Conservation (phyloP, 2,329 filamentous ascomycete species). For the Phyllachora maydis region DNA sequence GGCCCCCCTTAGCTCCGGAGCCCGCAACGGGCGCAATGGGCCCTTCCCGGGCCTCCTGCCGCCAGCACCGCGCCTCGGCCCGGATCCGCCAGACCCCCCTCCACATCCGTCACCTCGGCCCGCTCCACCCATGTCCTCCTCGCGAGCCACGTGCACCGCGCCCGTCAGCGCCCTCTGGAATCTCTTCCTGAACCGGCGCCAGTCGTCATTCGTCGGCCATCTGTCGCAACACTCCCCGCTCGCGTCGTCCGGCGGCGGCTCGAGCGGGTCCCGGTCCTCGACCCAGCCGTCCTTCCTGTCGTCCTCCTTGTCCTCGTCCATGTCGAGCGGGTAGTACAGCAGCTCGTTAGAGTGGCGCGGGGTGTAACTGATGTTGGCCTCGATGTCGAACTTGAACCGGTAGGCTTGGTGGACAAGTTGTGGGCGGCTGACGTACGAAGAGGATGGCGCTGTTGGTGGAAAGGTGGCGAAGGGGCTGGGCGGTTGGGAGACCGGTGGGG, state of each 20-base stretch:
- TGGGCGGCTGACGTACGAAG: conserved; percentile 10
- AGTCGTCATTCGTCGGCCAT: conserved; percentile 19
- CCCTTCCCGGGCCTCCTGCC: conserved; percentile 1
- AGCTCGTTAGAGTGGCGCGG: conserved; percentile 18
- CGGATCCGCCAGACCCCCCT: not conserved
- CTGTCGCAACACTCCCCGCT: conserved; percentile 13
- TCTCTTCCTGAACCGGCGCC: conserved; percentile 13
- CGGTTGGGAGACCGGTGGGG: conserved; percentile 1
- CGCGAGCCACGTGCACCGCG: no score
- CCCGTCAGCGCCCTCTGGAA: conserved; percentile 12
- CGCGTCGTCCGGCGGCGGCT: conserved; percentile 5
- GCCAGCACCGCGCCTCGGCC: not conserved
- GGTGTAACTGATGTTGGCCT: conserved; percentile 21
- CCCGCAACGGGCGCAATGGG: conserved; percentile 3
- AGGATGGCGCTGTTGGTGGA: conserved; percentile 1
- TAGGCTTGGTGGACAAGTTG: conserved; percentile 22
- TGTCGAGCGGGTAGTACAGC: conserved; percentile 14
- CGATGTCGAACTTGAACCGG: conserved; percentile 24
- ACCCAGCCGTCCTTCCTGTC: no score
- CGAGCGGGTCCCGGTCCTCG: conserved; percentile 7
- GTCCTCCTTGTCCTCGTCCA: conserved; percentile 11
- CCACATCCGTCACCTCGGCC: not conserved
- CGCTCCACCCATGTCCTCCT: no score
- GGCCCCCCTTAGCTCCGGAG: conserved; percentile 9
- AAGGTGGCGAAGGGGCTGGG: conserved; percentile 2